A percentile compares a stretch with the other conserved stretches of the same genome.
These are phyloP conservation scores for Ophiostoma angusticollis DNA, from an alignment of 2,329 filamentous ascomycete genomes.

Conservation along the genomic window DNA sequence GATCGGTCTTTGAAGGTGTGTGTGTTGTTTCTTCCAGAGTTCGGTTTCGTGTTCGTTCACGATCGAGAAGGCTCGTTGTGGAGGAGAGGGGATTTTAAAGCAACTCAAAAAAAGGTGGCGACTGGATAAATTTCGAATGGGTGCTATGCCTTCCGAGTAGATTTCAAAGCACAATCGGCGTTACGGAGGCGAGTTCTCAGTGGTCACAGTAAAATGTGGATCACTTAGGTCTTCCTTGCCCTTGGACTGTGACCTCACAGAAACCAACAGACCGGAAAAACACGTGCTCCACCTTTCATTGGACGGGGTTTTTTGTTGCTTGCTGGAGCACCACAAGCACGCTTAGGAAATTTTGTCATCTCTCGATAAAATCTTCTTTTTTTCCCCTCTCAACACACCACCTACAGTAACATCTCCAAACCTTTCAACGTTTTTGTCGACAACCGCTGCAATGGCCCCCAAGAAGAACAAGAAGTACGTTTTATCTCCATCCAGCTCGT, in stretches of 20 bases:
- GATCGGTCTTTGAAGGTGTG: constrained; percentile 10
- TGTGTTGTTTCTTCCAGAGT: too few relatives aligned
- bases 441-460: constrained; percentile 45
- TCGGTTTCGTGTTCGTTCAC: constrained; percentile 19
- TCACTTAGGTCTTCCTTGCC: constrained; percentile 24
- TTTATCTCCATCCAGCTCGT: too few relatives aligned
- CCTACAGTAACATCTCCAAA: constrained; percentile 9
- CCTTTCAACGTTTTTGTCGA: constrained; percentile 29
- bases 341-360: not conserved
- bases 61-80: constrained; percentile 1
- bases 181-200: constrained; percentile 12
- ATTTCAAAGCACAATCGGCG: constrained; percentile 39
- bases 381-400: constrained; percentile 3
- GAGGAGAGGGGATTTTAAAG: not conserved
- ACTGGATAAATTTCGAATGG: constrained; percentile 1
- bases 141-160: constrained; percentile 22
- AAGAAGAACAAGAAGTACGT: constrained; percentile 50
- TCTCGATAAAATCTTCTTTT: not conserved
- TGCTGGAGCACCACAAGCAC: too few relatives aligned
- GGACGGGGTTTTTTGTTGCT: not conserved
- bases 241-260: constrained; percentile 4
- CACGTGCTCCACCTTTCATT: constrained; percentile 2
- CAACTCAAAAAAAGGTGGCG: not conserved
- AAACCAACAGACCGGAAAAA: too few relatives aligned
- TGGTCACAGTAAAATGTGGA: constrained; percentile 20